A percentile compares a stretch with the other conserved stretches of the same genome.
These are phyloP conservation scores for Elaeis guineensis DNA, from an alignment of 176 grass and related monocot genomes.

Conservation along the genomic window DNA sequence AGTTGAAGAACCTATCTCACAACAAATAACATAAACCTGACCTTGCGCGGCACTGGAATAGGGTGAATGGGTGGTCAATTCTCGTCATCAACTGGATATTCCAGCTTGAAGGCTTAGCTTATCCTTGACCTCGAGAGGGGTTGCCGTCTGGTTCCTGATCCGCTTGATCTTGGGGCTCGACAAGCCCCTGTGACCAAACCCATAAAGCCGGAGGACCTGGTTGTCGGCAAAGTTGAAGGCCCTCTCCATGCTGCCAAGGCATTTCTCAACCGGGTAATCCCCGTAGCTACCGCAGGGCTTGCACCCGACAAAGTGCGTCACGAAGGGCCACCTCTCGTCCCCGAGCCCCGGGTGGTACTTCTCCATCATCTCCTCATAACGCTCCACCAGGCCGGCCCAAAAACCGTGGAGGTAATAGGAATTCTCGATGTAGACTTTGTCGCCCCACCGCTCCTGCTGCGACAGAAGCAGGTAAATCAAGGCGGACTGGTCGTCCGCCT, in stretches of 20 bases:
- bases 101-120: slow-evolving; percentile 36
- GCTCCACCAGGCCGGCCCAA: slow-evolving; percentile 62
- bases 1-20: too few relatives aligned
- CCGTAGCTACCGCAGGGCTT: slow-evolving; percentile 75
- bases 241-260: slow-evolving; percentile 58
- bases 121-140: slow-evolving; percentile 42
- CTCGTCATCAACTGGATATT: slow-evolving; percentile 1
- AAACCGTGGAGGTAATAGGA: slow-evolving; percentile 79
- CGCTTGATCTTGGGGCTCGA: slow-evolving; percentile 40
- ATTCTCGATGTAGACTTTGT: slow-evolving; percentile 59
- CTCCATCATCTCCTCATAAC: slow-evolving; percentile 58
- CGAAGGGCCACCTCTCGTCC: slow-evolving; percentile 67
- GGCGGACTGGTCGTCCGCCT: slow-evolving; percentile 93
- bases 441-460: slow-evolving; percentile 46
- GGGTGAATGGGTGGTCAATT: too few relatives aligned
- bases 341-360: slow-evolving; percentile 39
- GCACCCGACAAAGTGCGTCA: slow-evolving; percentile 94
- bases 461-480: slow-evolving; percentile 69
- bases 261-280: slow-evolving; percentile 52
- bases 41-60: too few relatives aligned
- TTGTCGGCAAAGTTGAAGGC: slow-evolving; percentile 85
- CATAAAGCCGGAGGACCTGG: slow-evolving; percentile 69
- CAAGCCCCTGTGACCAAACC: slow-evolving; percentile 59
- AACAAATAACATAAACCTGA: too few relatives aligned
- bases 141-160: slow-evolving; percentile 39